These are phyloP conservation scores for Begonia peltatifolia DNA, from an alignment of 306 rosid genomes.

Conservation along the genomic window DNA sequence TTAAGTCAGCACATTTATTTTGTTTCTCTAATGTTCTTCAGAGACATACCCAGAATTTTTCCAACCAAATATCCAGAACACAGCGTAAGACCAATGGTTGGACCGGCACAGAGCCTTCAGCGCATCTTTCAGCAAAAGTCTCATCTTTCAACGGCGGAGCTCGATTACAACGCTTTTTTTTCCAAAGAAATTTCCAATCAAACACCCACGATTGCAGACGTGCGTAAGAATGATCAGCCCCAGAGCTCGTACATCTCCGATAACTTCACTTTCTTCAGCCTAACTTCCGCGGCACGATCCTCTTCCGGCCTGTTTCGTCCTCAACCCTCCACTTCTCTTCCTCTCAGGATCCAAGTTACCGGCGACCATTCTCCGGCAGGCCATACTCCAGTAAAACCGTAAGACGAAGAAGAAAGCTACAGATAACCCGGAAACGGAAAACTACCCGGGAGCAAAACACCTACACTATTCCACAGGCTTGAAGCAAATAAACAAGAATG, in stretches of 20 bases:
- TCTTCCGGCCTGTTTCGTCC: constrained; percentile 94
- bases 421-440: neutral
- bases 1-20: constrained; percentile 1
- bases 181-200: constrained; percentile 12
- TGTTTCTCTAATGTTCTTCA: constrained; percentile 1
- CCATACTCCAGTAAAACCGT: constrained; percentile 43
- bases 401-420: constrained; percentile 2
- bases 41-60: constrained; percentile 64
- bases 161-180: constrained; percentile 12
- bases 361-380: constrained; percentile 29
- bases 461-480: constrained; percentile 72
- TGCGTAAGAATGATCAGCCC: constrained; percentile 9
- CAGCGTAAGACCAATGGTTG: constrained; percentile 87
- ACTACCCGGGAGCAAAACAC: neutral
- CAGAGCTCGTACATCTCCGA: constrained; percentile 28
- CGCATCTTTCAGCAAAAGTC: constrained; percentile 55
- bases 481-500: constrained; percentile 29
- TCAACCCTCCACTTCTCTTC: constrained; percentile 76
- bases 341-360: constrained; percentile 70
- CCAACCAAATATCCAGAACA: constrained; percentile 91
- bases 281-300: constrained; percentile 99
- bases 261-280: constrained; percentile 13
- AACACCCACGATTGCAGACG: constrained; percentile 16
- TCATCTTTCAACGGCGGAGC: constrained; percentile 32
- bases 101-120: constrained; percentile 51